phyloP scores from a whole-genome alignment of 129 eudicot species.

The Kitagawia praeruptora region DNA sequence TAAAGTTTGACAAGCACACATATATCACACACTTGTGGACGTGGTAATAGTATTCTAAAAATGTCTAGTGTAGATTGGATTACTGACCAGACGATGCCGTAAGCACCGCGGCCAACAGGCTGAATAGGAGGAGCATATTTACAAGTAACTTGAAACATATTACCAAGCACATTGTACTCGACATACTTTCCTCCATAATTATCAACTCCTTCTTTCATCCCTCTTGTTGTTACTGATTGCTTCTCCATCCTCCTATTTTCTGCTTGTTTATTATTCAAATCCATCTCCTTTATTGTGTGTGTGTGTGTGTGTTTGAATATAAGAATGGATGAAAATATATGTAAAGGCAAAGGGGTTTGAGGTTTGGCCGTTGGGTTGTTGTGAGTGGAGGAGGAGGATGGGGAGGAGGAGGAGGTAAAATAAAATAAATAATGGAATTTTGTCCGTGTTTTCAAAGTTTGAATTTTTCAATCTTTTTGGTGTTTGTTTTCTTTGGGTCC shows the following conservation, averaged over 20 bases:
- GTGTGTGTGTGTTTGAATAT: not conserved
- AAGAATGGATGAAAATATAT: not conserved
- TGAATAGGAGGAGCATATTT: conserved; percentile 65
- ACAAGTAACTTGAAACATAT: conserved; percentile 56
- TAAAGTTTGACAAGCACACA: no score
- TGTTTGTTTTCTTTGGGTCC: not conserved
- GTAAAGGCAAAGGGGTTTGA: no score
- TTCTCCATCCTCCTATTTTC: conserved; percentile 9
- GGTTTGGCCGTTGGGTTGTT: no score
- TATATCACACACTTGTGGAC: no score
- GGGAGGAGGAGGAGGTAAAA: no score
- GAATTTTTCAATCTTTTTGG: conserved; percentile 7
- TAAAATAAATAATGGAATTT: no score
- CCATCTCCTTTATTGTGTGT: no score
- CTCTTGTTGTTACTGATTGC: not conserved
- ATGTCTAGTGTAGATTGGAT: not conserved
- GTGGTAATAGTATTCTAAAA: no score
- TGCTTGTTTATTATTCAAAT: not conserved
- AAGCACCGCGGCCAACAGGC: conserved; percentile 83
- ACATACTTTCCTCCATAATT: conserved; percentile 46
- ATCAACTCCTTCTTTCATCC: conserved; percentile 28
- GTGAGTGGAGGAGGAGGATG: no score
- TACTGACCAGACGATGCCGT: conserved; percentile 69
- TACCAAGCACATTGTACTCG: conserved; percentile 58
- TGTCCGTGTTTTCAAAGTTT: not conserved